phyloP scores from a whole-genome alignment of 805 yeast genomes.

The Candida montana region DNA sequence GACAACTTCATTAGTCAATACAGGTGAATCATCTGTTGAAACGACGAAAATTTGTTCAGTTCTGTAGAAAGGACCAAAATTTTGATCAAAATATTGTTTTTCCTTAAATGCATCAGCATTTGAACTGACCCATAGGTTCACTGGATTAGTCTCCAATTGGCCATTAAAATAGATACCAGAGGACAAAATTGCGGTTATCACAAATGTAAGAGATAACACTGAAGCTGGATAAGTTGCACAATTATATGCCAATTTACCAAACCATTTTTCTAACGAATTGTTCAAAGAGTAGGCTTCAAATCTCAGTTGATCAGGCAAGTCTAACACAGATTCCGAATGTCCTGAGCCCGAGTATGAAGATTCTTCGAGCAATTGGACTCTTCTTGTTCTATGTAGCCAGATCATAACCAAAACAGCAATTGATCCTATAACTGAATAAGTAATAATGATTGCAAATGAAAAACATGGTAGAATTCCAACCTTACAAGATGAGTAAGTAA shows the following conservation, averaged over 20 bases:
- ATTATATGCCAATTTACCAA: conserved; percentile 46
- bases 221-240: conserved; percentile 60
- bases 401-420: conserved; percentile 21
- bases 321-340: conserved; percentile 7
- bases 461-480: conserved; percentile 68
- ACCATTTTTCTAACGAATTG: conserved; percentile 39
- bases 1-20: conserved; percentile 63
- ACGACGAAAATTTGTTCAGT: conserved; percentile 77
- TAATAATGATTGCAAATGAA: conserved; percentile 53
- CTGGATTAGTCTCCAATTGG: conserved; percentile 71
- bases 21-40: conserved; percentile 58
- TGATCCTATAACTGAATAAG: conserved; percentile 36
- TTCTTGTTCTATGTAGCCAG: conserved; percentile 17
- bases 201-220: conserved; percentile 39
- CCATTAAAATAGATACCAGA: conserved; percentile 46
- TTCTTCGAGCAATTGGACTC: conserved; percentile 38
- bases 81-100: conserved; percentile 63
- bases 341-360: conserved; percentile 30
- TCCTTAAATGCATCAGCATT: conserved; percentile 63
- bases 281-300: conserved; percentile 43
- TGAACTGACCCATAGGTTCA: conserved; percentile 86
- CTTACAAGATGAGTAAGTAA: conserved; percentile 41
- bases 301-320: conserved; percentile 11
- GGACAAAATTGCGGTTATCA: conserved; percentile 41
- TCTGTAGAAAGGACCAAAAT: conserved; percentile 89